phyloP scores from a whole-genome alignment of 2,329 filamentous ascomycete species.

The Epichloe scottii region DNA sequence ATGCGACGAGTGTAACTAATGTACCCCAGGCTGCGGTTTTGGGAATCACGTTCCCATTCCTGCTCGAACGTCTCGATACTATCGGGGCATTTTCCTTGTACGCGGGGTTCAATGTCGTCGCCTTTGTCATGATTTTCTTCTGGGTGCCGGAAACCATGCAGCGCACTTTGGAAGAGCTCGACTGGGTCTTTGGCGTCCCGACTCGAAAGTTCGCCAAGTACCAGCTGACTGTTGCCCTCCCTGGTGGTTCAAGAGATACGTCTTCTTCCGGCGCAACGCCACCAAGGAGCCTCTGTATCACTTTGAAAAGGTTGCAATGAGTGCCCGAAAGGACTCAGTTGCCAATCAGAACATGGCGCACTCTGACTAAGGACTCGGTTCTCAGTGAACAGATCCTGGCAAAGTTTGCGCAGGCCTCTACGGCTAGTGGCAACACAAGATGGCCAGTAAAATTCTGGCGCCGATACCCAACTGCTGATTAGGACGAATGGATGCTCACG shows the following conservation, averaged over 20 bases:
- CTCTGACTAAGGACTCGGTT: not conserved
- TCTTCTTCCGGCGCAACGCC: slow-evolving; percentile 20
- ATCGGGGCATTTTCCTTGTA: slow-evolving; percentile 36
- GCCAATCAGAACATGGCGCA: not conserved
- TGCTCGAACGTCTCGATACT: slow-evolving; percentile 24
- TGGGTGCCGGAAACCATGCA: slow-evolving; percentile 41
- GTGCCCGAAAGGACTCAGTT: not conserved
- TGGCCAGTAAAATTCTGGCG: not conserved
- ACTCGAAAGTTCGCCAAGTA: slow-evolving; percentile 28
- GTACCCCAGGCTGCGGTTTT: slow-evolving; percentile 27
- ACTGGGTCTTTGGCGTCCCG: slow-evolving; percentile 37
- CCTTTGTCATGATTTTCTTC: slow-evolving; percentile 41
- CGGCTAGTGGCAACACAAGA: not conserved
- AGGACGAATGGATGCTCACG: not conserved
- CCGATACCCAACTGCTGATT: not conserved
- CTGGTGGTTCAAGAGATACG: slow-evolving; percentile 20
- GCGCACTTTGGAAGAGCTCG: slow-evolving; percentile 36
- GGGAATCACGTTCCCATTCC: slow-evolving; percentile 37
- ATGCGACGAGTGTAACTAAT: not conserved
- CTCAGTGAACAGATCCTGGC: no score
- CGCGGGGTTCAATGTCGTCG: slow-evolving; percentile 41
- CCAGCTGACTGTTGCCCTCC: slow-evolving; percentile 21
- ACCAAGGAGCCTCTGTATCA: slow-evolving; percentile 23
- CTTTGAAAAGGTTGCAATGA: slow-evolving; percentile 18
- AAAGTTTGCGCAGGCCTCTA: not conserved